Evolutionary conservation across 2,329 filamentous ascomycete species (phyloP).

Genomic region (Tolypocladium ophioglossoides): DNA sequence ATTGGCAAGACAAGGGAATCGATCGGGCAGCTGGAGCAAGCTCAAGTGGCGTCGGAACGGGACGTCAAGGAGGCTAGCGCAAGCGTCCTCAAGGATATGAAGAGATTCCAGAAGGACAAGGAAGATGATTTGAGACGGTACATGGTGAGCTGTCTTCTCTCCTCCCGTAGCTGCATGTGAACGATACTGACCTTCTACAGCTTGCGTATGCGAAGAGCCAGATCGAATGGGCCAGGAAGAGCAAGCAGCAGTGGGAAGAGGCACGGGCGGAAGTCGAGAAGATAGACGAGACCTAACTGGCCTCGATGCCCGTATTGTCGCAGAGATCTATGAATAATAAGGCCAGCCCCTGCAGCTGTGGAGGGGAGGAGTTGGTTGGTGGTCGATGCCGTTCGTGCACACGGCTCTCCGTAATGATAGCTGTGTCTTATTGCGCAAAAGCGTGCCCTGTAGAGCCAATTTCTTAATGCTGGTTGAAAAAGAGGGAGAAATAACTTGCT

Average conservation of each 20-base stretch:
- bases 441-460: not conserved
- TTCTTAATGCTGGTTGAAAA: not conserved
- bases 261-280: slow-evolving; percentile 79
- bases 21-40: slow-evolving; percentile 78
- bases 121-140: slow-evolving; percentile 88
- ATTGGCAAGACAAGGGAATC: slow-evolving; percentile 94
- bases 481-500: not conserved
- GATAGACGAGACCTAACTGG: slow-evolving; percentile 53
- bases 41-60: slow-evolving; percentile 74
- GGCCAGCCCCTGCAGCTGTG: not conserved
- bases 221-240: slow-evolving; percentile 86
- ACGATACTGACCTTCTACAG: slow-evolving; percentile 33
- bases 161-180: not conserved
- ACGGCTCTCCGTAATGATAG: not conserved
- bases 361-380: not conserved
- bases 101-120: slow-evolving; percentile 89
- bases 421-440: not conserved
- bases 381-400: not conserved
- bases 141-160: slow-evolving; percentile 58
- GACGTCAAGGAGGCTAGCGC: slow-evolving; percentile 89
- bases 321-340: not conserved
- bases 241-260: slow-evolving; percentile 86
- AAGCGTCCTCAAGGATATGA: slow-evolving; percentile 80
- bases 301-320: not conserved
- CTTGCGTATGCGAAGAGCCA: slow-evolving; percentile 87